A percentile compares a stretch with the other conserved stretches of the same genome.
Evolutionary conservation across 1,139 yeast genomes (phyloP).

Genomic region (Williopsis jadinii): DNA sequence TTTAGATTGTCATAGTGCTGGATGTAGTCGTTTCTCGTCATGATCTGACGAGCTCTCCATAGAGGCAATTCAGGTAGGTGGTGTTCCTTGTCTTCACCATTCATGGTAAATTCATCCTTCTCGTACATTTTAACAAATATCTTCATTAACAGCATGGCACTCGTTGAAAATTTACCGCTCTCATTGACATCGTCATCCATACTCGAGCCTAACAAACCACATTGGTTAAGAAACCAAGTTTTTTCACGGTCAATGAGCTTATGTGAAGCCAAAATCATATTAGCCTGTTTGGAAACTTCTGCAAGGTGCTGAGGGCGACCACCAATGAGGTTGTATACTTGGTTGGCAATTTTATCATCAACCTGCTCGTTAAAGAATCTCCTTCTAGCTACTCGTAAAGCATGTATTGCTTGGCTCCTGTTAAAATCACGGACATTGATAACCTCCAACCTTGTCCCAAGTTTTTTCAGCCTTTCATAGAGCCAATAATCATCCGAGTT

Average conservation of each 20-base stretch:
- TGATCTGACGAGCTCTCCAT: slow-evolving; percentile 79
- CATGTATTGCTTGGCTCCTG: slow-evolving; percentile 48
- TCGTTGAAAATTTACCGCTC: slow-evolving; percentile 67
- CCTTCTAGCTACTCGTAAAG: slow-evolving; percentile 47
- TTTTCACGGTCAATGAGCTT: slow-evolving; percentile 71
- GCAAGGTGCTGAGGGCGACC: slow-evolving; percentile 82
- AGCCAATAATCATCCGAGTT: slow-evolving; percentile 87
- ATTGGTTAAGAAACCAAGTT: slow-evolving; percentile 80
- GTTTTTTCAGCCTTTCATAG: slow-evolving; percentile 64
- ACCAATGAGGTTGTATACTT: slow-evolving; percentile 66
- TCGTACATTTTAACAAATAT: slow-evolving; percentile 66
- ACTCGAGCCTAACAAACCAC: slow-evolving; percentile 66
- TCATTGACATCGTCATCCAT: slow-evolving; percentile 94
- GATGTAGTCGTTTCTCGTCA: slow-evolving; percentile 81
- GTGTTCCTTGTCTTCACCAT: slow-evolving; percentile 33
- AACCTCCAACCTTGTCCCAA: slow-evolving; percentile 71
- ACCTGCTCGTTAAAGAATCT: slow-evolving; percentile 37
- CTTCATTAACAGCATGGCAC: slow-evolving; percentile 71
- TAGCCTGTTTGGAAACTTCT: slow-evolving; percentile 61
- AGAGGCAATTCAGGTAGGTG: slow-evolving; percentile 66
- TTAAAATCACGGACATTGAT: slow-evolving; percentile 64
- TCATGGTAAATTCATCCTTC: slow-evolving; percentile 5
- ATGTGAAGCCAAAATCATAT: slow-evolving; percentile 60
- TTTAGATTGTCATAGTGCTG: slow-evolving; percentile 69
- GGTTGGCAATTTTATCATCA: slow-evolving; percentile 37